Percentiles rank a stretch among this genome's conserved stretches.
These are phyloP conservation scores for Borovskyia barvae DNA, from an alignment of 208 protist species.

Conservation along the genomic window DNA sequence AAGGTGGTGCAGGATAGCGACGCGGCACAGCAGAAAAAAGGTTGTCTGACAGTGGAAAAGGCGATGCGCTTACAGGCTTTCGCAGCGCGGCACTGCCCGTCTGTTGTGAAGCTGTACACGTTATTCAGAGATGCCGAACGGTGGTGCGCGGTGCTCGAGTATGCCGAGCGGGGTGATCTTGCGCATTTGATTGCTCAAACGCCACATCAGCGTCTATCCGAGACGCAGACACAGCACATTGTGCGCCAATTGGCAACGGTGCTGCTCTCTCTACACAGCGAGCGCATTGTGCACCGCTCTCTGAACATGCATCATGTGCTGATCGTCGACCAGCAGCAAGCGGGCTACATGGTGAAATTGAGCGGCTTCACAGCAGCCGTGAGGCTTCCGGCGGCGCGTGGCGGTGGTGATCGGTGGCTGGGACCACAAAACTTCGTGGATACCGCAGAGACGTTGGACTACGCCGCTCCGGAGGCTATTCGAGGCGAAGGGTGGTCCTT, in stretches of 20 bases:
- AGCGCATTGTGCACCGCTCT: conserved; percentile 76
- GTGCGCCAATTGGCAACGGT: conserved; percentile 36
- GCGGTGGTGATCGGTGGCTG: background rate
- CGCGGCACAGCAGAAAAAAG: background rate
- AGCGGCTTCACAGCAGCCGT: conserved; percentile 95
- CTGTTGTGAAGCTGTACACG: conserved; percentile 95
- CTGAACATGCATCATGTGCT: conserved; percentile 80
- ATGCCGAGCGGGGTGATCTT: conserved; percentile 92
- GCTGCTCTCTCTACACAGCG: conserved; percentile 49
- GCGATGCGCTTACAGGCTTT: conserved; percentile 97
- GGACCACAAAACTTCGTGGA: background rate
- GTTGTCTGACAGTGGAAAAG: conserved; percentile 43
- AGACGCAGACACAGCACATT: conserved; percentile 27
- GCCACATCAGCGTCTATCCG: conserved; percentile 14
- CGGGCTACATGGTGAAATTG: conserved; percentile 84
- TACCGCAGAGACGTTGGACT: conserved; percentile 93
- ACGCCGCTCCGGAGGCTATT: conserved; percentile 96
- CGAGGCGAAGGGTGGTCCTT: conserved; percentile 29
- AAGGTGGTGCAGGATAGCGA: conserved; percentile 46
- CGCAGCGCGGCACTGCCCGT: conserved; percentile 68
- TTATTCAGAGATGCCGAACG: conserved; percentile 96
- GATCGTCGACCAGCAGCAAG: conserved; percentile 15
- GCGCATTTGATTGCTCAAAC: conserved; percentile 3
- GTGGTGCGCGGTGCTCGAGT: conserved; percentile 97
- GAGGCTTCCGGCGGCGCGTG: background rate